A percentile compares a stretch with the other conserved stretches of the same genome.
These are phyloP conservation scores for Sarocladiaceae sp. DNA, from an alignment of 2,329 filamentous ascomycete species.

Conservation along the genomic window DNA sequence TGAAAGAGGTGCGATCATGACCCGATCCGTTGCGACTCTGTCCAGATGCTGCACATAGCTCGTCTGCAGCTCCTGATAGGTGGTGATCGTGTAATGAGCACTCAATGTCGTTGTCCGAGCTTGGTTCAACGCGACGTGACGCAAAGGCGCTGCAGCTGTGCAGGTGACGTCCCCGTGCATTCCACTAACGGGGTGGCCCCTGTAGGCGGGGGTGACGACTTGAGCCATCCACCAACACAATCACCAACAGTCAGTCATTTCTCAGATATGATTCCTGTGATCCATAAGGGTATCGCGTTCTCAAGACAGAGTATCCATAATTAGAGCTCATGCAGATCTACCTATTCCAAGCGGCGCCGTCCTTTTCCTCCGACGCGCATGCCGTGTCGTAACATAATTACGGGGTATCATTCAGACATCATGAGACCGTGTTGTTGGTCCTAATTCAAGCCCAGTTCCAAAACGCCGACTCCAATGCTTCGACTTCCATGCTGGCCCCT, in stretches of 20 bases:
- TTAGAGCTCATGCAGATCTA: too few species aligned
- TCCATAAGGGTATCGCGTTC: background rate
- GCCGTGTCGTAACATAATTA: too few species aligned
- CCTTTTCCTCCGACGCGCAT: too few species aligned
- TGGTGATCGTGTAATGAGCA: too few species aligned
- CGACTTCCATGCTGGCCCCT: too few species aligned
- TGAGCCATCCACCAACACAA: too few species aligned
- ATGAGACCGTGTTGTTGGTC: too few species aligned
- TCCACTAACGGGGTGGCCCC: constrained; percentile 4
- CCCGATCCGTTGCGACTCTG: background rate
- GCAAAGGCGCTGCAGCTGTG: background rate
- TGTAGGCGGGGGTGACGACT: background rate
- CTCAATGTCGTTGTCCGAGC: too few species aligned
- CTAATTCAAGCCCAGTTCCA: background rate
- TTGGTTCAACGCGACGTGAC: constrained; percentile 6
- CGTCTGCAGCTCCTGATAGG: background rate
- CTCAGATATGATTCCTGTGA: background rate
- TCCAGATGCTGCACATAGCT: background rate
- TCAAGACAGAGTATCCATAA: background rate
- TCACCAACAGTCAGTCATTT: background rate
- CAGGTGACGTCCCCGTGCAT: constrained; percentile 4
- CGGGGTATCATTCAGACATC: constrained; percentile 8
- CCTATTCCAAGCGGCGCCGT: too few species aligned
- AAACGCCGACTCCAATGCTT: constrained; percentile 2
- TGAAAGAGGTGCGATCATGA: constrained; percentile 7